A percentile compares a stretch with the other conserved stretches of the same genome.
Conservation (phyloP, 441 rosid genomes). For the Corymbia citriodora region DNA sequence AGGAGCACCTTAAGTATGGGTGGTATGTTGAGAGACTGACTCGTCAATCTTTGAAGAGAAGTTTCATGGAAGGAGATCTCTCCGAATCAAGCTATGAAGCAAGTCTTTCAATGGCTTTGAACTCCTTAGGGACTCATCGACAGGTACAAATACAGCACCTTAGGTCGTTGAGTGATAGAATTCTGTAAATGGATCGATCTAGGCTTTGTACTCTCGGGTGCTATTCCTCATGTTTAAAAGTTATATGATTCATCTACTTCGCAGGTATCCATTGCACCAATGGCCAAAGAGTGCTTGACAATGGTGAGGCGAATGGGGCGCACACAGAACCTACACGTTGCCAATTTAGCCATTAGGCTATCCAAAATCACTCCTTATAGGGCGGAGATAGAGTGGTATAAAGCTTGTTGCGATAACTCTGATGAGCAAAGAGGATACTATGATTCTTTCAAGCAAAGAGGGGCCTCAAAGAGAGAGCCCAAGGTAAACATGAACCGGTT, state of each 20-base stretch:
- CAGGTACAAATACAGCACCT: constrained; percentile 17
- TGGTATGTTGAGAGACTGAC: constrained; percentile 32
- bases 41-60: constrained; percentile 33
- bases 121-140: constrained; percentile 39
- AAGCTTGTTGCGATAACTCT: constrained; percentile 40
- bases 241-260: not conserved
- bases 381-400: constrained; percentile 69
- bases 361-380: constrained; percentile 40
- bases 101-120: constrained; percentile 54
- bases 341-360: constrained; percentile 48
- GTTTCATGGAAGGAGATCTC: constrained; percentile 22
- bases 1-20: constrained; percentile 61
- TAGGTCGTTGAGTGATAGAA: not conserved
- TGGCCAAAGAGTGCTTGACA: constrained; percentile 42
- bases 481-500: constrained; percentile 47
- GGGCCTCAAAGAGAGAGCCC: constrained; percentile 34
- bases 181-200: not conserved
- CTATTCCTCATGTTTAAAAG: not conserved
- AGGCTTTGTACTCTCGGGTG: not conserved
- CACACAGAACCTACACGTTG: constrained; percentile 44
- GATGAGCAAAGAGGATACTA: constrained; percentile 61
- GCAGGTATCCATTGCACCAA: constrained; percentile 23
- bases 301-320: constrained; percentile 36
- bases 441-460: constrained; percentile 58
- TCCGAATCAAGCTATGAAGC: constrained; percentile 58